Conservation (phyloP, 1,284 basidiomycete genomes). For the Ganoderma resinaceum region DNA sequence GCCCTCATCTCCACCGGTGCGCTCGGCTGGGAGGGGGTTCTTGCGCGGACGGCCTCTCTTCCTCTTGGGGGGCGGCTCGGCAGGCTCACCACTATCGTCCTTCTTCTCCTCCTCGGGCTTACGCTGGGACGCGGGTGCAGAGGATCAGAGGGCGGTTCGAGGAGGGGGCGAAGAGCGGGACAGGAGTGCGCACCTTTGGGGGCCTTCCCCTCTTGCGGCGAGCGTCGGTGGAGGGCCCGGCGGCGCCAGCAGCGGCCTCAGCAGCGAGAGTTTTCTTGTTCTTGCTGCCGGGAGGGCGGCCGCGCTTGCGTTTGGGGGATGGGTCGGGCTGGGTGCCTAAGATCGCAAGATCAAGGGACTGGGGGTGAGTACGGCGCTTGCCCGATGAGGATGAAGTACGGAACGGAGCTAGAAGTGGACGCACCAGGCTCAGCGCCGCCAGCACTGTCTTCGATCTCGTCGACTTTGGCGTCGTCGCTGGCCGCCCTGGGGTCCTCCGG, state of each 20-base stretch:
- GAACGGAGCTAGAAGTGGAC: slow-evolving; percentile 37
- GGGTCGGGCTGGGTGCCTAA: slow-evolving; percentile 31
- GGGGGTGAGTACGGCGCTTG: slow-evolving; percentile 38
- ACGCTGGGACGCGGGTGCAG: slow-evolving; percentile 51
- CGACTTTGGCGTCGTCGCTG: slow-evolving; percentile 47
- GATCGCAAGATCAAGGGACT: slow-evolving; percentile 32
- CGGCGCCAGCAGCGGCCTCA: slow-evolving; percentile 45
- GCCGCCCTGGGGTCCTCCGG: slow-evolving; percentile 45
- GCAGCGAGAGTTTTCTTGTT: slow-evolving; percentile 69
- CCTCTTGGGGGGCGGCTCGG: slow-evolving; percentile 62
- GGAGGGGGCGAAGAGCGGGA: slow-evolving; percentile 5
- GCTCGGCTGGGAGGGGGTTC: slow-evolving; percentile 53
- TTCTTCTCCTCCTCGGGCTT: slow-evolving; percentile 55
- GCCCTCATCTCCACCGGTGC: slow-evolving; percentile 47
- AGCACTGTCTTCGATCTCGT: slow-evolving; percentile 52
- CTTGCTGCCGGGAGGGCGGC: slow-evolving; percentile 83
- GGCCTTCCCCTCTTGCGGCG: slow-evolving; percentile 71
- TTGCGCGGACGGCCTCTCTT: slow-evolving; percentile 80
- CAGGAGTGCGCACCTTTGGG: slow-evolving; percentile 65
- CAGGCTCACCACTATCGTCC: slow-evolving; percentile 22
- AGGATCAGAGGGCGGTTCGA: slow-evolving; percentile 9
- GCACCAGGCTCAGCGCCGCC: slow-evolving; percentile 45
- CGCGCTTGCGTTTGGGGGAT: slow-evolving; percentile 71
- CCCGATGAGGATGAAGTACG: slow-evolving; percentile 30
- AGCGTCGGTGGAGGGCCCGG: slow-evolving; percentile 39